Conservation (phyloP, 768 basidiomycete species). For the Suillus clintonianus region DNA sequence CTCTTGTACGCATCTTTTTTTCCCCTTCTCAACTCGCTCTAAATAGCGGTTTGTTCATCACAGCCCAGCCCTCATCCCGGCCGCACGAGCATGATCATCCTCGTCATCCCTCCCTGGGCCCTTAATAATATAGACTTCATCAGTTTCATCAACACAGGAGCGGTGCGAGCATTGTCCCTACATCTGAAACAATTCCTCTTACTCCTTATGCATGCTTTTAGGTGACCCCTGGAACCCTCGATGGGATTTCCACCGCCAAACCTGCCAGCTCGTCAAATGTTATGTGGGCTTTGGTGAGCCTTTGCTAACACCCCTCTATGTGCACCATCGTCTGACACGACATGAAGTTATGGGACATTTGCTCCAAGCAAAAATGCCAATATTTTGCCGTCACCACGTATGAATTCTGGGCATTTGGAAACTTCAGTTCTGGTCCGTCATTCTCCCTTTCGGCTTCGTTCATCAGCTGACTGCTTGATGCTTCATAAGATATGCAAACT, state of each 20-base stretch:
- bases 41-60: background rate
- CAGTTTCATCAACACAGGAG: background rate
- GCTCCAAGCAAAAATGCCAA: constrained; percentile 1
- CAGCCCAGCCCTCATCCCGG: background rate
- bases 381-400: constrained; percentile 9
- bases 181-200: background rate
- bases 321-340: background rate
- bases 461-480: background rate
- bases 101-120: constrained; percentile 6
- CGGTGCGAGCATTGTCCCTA: background rate
- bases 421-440: constrained; percentile 1
- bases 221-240: background rate
- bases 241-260: background rate
- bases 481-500: background rate
- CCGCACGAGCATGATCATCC: background rate
- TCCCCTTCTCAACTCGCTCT: background rate
- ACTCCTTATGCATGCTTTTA: background rate
- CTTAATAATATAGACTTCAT: constrained; percentile 2
- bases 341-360: constrained; percentile 4
- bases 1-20: background rate
- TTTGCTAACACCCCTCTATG: too few relatives aligned
- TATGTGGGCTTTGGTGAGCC: constrained; percentile 7
- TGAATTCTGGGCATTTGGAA: constrained; percentile 6
- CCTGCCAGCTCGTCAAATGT: background rate
- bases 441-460: too few relatives aligned